Conservation (phyloP, 768 basidiomycete genomes). For the Amanita molliuscula region DNA sequence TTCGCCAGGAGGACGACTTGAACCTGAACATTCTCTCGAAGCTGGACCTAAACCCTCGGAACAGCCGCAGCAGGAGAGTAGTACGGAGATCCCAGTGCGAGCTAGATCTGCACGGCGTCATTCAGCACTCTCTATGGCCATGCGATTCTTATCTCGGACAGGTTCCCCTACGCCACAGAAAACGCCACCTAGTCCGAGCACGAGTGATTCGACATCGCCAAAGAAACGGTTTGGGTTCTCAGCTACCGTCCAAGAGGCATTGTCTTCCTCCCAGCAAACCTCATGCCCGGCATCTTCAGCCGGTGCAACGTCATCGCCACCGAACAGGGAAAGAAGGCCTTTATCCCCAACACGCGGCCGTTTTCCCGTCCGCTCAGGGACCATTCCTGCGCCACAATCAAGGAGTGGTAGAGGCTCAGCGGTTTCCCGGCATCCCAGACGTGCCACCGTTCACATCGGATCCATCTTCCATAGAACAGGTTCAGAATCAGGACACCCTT, state of each 20-base stretch:
- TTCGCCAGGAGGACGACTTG: not conserved
- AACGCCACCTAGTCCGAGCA: not conserved
- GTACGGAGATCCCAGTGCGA: not conserved
- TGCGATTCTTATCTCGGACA: conserved; percentile 5
- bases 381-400: not conserved
- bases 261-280: not conserved
- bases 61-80: not conserved
- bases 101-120: not conserved
- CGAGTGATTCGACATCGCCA: not conserved
- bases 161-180: conserved; percentile 3
- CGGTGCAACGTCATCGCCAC: not conserved
- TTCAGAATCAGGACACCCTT: not conserved
- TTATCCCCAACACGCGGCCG: not conserved
- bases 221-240: not conserved
- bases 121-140: conserved; percentile 1
- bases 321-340: not conserved
- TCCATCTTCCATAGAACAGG: conserved; percentile 1
- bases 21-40: conserved; percentile 1
- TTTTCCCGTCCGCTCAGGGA: not conserved
- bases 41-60: not conserved
- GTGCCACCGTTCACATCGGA: conserved; percentile 4
- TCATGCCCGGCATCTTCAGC: not conserved
- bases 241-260: not conserved
- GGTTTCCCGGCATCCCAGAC: conserved; percentile 1
- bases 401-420: not conserved